Conservation (phyloP, 1,284 basidiomycete genomes). For the Irpex rosettiformis region DNA sequence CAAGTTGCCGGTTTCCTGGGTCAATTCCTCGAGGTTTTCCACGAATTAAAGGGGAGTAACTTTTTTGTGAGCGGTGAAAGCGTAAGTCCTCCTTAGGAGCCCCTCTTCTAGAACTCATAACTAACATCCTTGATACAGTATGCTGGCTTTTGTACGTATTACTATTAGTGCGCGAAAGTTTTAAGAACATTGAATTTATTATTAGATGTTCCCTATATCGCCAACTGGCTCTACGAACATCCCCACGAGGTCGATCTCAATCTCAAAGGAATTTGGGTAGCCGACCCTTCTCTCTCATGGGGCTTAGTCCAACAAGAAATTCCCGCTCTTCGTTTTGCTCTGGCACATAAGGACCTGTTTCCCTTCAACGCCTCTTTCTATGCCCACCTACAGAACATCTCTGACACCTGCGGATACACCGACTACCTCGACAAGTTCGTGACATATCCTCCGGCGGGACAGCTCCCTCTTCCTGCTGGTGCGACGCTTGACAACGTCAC, state of each 20-base stretch:
- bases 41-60: conserved; percentile 36
- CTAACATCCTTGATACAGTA: conserved; percentile 22
- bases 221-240: conserved; percentile 38
- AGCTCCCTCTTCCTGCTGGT: conserved; percentile 43
- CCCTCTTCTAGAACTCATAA: not conserved
- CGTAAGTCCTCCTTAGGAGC: conserved; percentile 22
- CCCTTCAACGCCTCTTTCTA: conserved; percentile 35
- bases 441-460: conserved; percentile 40
- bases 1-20: conserved; percentile 35
- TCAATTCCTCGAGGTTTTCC: conserved; percentile 37
- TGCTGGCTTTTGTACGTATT: conserved; percentile 34
- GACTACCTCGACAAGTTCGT: conserved; percentile 37
- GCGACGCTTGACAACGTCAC: conserved; percentile 29
- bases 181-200: too few relatives aligned
- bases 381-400: conserved; percentile 31
- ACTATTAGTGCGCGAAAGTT: too few relatives aligned
- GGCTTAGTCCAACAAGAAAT: conserved; percentile 36
- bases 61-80: conserved; percentile 37
- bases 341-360: conserved; percentile 50
- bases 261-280: conserved; percentile 37
- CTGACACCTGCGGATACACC: conserved; percentile 38
- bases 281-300: conserved; percentile 35
- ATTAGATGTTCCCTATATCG: conserved; percentile 40
- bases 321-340: conserved; percentile 35
- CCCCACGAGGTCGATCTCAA: conserved; percentile 31